These are phyloP conservation scores for Penicillium maclennaniae DNA, from an alignment of 495 filamentous ascomycete species.

Conservation along the genomic window DNA sequence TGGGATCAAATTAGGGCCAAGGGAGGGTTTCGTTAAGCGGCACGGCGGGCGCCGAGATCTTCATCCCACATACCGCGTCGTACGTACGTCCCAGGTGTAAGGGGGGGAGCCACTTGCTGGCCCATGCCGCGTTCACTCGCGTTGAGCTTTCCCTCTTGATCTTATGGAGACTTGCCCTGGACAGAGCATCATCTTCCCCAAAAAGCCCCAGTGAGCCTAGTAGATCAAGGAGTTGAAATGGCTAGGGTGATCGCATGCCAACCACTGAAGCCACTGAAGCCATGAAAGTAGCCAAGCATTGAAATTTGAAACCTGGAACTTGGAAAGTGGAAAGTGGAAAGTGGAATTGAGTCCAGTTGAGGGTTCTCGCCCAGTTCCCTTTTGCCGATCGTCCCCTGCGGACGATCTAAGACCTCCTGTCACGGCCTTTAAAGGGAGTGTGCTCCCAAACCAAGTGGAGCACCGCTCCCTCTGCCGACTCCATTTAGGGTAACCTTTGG, in stretches of 20 bases:
- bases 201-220: background rate
- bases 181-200: background rate
- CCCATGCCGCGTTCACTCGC: constrained; percentile 1
- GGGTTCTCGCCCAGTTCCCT: background rate
- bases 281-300: too few species aligned
- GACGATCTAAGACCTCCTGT: constrained; percentile 9
- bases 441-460: constrained; percentile 14
- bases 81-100: background rate
- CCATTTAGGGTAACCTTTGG: constrained; percentile 4
- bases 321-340: too few species aligned
- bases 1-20: background rate
- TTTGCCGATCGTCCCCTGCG: background rate
- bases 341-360: background rate
- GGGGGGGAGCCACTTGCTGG: background rate
- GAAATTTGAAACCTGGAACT: too few species aligned
- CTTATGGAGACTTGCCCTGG: background rate
- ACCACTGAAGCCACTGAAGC: too few species aligned
- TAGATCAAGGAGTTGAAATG: background rate
- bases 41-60: constrained; percentile 26
- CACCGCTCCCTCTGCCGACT: constrained; percentile 21
- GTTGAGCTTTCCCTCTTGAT: constrained; percentile 6
- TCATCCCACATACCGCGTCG: constrained; percentile 15
- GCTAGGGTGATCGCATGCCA: too few species aligned
- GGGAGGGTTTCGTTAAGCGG: constrained; percentile 3
- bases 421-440: background rate